Percentiles rank a stretch among this genome's conserved stretches.
Evolutionary conservation across 2,329 filamentous ascomycete species (phyloP).

Genomic region (Fusarium brevicatenulatum): DNA sequence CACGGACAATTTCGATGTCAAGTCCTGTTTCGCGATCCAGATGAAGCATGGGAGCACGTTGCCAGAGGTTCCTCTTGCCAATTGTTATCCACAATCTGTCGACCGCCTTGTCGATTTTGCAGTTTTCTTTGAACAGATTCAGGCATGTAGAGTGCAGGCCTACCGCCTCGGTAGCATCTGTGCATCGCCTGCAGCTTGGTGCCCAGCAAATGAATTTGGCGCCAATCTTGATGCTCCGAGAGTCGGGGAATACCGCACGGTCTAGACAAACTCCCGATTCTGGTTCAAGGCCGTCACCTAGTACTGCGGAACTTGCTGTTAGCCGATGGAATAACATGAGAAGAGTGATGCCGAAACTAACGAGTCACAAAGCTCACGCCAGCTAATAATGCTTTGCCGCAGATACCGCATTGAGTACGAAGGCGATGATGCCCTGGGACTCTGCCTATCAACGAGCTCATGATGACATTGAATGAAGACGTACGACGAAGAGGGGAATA

Average conservation of each 20-base stretch:
- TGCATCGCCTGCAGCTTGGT: constrained; percentile 1
- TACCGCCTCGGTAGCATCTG: not conserved
- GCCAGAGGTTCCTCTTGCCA: constrained; percentile 3
- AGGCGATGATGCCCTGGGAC: not conserved
- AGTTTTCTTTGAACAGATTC: not conserved
- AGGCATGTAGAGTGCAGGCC: not conserved
- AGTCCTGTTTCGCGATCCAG: not conserved
- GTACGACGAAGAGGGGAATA: not conserved
- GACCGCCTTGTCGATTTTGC: not conserved
- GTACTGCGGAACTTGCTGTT: not conserved
- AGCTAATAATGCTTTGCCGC: not conserved
- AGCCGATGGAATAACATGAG: not conserved
- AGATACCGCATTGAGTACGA: constrained; percentile 12
- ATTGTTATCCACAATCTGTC: constrained; percentile 8
- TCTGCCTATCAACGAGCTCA: not conserved
- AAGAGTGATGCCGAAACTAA: not conserved
- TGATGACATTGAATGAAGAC: not conserved
- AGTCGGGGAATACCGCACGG: not conserved
- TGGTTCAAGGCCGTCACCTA: not conserved
- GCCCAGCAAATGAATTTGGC: not conserved
- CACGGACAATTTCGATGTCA: constrained; percentile 1
- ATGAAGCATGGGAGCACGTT: constrained; percentile 1
- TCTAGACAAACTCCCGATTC: not conserved
- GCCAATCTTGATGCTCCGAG: not conserved
- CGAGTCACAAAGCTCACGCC: not conserved